These are phyloP conservation scores for Austroboletus novae-zelandiae DNA, from an alignment of 1,284 basidiomycete species.

Conservation along the genomic window DNA sequence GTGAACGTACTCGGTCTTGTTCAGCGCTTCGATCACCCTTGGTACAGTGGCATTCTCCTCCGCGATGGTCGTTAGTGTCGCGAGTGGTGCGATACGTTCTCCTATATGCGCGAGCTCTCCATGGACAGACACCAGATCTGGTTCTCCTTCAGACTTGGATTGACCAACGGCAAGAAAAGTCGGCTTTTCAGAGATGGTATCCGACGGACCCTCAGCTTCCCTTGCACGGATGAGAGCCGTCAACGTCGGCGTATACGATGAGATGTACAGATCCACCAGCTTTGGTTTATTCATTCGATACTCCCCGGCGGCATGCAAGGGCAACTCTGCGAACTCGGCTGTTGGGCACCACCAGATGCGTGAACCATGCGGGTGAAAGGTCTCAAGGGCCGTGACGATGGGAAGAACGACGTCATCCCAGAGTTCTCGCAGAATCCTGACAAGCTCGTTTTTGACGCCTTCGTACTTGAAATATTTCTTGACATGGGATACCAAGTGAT, in stretches of 20 bases:
- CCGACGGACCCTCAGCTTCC: not conserved
- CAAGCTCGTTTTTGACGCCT: not conserved
- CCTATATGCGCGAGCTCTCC: not conserved
- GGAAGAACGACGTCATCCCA: conserved; percentile 28
- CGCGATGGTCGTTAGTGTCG: conserved; percentile 1
- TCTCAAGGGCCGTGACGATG: conserved; percentile 17
- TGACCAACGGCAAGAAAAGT: conserved; percentile 13
- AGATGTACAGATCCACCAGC: conserved; percentile 28
- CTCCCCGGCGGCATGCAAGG: conserved; percentile 2
- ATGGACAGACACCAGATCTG: conserved; percentile 4
- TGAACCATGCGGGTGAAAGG: conserved; percentile 13
- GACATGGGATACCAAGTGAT: not conserved
- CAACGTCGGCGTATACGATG: conserved; percentile 35
- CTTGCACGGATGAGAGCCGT: conserved; percentile 24
- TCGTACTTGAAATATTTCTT: not conserved
- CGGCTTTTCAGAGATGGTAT: not conserved
- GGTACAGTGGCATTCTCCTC: not conserved
- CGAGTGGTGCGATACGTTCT: not conserved
- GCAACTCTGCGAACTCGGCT: conserved; percentile 31
- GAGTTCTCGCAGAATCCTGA: conserved; percentile 17
- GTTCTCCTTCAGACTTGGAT: not conserved
- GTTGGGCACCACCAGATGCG: conserved; percentile 42
- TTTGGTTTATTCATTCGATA: conserved; percentile 2
- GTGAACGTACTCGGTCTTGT: conserved; percentile 14
- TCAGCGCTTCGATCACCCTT: conserved; percentile 6